Conservation (phyloP, 2,329 filamentous ascomycete species). For the Arthroderma sp. region DNA sequence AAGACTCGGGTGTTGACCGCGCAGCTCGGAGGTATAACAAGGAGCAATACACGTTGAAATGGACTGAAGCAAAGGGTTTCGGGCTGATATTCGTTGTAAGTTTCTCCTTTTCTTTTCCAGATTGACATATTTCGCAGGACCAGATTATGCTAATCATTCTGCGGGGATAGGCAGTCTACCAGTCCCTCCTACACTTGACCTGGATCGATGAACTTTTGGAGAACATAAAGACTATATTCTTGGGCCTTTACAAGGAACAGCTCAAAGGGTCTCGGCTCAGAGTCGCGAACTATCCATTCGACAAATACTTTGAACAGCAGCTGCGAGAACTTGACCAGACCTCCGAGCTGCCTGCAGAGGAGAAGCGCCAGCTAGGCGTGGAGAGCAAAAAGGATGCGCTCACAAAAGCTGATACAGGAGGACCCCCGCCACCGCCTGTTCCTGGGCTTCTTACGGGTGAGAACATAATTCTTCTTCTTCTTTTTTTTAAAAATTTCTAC, state of each 20-base stretch:
- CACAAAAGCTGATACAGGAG: constrained; percentile 39
- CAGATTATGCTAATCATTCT: background rate
- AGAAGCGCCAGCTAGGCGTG: constrained; percentile 30
- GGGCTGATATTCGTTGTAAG: constrained; percentile 88
- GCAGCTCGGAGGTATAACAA: constrained; percentile 66
- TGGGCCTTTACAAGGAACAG: constrained; percentile 79
- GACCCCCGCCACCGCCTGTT: constrained; percentile 41
- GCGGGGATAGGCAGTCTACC: constrained; percentile 82
- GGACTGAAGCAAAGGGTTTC: constrained; percentile 83
- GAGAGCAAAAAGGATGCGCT: constrained; percentile 36
- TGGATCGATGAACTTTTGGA: constrained; percentile 97
- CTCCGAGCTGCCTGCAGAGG: constrained; percentile 32
- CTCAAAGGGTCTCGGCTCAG: constrained; percentile 69
- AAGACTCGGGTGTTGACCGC: constrained; percentile 47
- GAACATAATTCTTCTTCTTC: background rate
- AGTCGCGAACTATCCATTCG: constrained; percentile 71
- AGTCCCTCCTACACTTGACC: constrained; percentile 82
- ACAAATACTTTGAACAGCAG: constrained; percentile 90
- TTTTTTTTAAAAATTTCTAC: background rate
- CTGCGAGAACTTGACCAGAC: constrained; percentile 54
- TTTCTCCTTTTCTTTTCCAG: constrained; percentile 9
- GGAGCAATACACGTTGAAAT: constrained; percentile 90
- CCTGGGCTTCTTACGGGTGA: constrained; percentile 41
- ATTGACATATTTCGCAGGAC: too few relatives aligned
- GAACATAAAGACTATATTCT: constrained; percentile 84